phyloP scores from a whole-genome alignment of 192 early-diverging fungal species.

The Allomyces arbusculus region DNA sequence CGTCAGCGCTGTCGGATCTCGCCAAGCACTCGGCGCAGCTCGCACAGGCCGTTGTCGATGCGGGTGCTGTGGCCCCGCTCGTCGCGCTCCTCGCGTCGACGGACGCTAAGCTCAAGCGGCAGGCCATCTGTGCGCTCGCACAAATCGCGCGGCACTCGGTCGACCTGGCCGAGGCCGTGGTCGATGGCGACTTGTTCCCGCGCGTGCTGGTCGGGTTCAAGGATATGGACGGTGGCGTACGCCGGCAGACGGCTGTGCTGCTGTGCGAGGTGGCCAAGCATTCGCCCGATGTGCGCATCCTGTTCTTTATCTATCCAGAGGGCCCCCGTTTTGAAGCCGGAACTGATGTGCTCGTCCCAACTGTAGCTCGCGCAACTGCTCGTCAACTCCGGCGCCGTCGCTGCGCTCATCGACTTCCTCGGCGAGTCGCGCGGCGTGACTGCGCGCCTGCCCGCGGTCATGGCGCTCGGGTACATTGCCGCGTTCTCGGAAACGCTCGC shows the following conservation, averaged over 20 bases:
- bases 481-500: conserved; percentile 38
- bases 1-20: conserved; percentile 30
- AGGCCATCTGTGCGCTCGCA: conserved; percentile 29
- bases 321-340: background rate
- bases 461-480: conserved; percentile 36
- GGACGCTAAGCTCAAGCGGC: conserved; percentile 31
- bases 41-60: conserved; percentile 36
- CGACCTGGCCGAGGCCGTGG: conserved; percentile 33
- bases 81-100: conserved; percentile 24
- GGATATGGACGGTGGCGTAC: conserved; percentile 25
- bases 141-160: conserved; percentile 36
- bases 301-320: background rate
- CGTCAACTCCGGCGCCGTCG: conserved; percentile 35
- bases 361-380: conserved; percentile 31
- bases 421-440: conserved; percentile 19
- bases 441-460: conserved; percentile 31
- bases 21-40: conserved; percentile 33
- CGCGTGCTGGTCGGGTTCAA: conserved; percentile 27
- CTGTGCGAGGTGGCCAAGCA: conserved; percentile 40
- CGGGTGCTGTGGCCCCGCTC: conserved; percentile 25
- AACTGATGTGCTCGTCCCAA: conserved; percentile 1
- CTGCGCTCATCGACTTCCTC: conserved; percentile 33
- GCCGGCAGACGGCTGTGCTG: conserved; percentile 29
- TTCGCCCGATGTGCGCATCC: conserved; percentile 22
- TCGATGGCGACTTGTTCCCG: conserved; percentile 34